These are phyloP conservation scores for Apiospora aurea DNA, from an alignment of 2,329 filamentous ascomycete genomes.

Conservation along the genomic window DNA sequence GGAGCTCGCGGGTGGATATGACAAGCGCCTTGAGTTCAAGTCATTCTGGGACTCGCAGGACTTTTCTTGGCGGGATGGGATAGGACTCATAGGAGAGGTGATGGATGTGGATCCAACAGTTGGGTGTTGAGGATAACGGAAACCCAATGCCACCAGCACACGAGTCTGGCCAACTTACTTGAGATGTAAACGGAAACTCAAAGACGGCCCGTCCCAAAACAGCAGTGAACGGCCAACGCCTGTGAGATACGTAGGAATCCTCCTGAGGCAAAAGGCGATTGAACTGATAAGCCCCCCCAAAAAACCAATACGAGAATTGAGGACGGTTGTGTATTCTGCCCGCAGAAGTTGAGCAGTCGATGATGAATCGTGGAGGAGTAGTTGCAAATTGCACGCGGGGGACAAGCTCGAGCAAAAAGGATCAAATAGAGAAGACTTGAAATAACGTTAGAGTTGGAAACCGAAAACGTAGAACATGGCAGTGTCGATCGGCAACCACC, in stretches of 20 bases:
- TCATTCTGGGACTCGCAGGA: conserved; percentile 17
- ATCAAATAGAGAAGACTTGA: conserved; percentile 1
- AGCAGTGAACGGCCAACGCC: not conserved
- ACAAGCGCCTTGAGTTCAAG: not conserved
- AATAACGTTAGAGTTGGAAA: conserved; percentile 19
- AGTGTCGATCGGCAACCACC: conserved; percentile 9
- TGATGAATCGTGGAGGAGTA: not conserved
- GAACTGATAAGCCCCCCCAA: not conserved
- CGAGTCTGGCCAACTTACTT: conserved; percentile 11
- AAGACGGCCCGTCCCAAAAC: not conserved
- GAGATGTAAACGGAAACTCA: not conserved
- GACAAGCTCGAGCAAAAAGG: not conserved
- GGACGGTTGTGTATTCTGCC: not conserved
- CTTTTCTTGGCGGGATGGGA: conserved; percentile 2
- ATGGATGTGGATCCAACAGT: conserved; percentile 17
- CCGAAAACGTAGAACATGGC: conserved; percentile 18
- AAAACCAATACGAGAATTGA: not conserved
- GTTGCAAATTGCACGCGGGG: not conserved
- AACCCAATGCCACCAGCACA: not conserved
- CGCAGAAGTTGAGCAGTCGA: not conserved
- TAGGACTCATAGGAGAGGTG: not conserved
- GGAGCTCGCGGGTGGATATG: conserved; percentile 1
- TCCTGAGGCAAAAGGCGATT: not conserved
- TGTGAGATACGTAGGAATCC: not conserved
- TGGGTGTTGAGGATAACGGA: conserved; percentile 12